These are phyloP conservation scores for Fraxinus americana DNA, from an alignment of 257 asterid species.

Conservation along the genomic window DNA sequence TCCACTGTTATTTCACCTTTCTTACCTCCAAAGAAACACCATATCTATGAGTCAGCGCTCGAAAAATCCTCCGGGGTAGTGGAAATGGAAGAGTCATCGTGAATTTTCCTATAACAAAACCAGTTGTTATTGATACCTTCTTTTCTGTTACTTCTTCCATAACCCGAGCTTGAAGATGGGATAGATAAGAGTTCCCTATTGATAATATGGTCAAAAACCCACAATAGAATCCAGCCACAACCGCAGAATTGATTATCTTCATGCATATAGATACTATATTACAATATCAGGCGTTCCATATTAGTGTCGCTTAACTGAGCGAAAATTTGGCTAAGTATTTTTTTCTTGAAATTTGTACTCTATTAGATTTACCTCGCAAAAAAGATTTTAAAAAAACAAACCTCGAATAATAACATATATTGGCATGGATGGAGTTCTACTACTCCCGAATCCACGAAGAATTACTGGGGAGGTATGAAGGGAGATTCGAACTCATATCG, in stretches of 20 bases:
- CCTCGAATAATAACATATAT: too few relatives aligned
- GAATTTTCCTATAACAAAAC: not conserved
- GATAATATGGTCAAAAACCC: not conserved
- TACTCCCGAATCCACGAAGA: too few relatives aligned
- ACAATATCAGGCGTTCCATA: too few relatives aligned
- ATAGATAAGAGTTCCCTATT: not conserved
- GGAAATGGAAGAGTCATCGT: not conserved
- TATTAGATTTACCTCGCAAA: too few relatives aligned
- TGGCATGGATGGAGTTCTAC: too few relatives aligned
- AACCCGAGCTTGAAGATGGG: not conserved
- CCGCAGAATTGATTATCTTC: not conserved
- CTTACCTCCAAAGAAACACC: not conserved
- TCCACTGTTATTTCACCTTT: not conserved
- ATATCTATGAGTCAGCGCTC: not conserved
- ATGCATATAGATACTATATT: too few relatives aligned
- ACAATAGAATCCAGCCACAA: not conserved
- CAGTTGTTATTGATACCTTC: not conserved
- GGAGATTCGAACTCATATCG: too few relatives aligned
- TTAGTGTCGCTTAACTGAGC: too few relatives aligned
- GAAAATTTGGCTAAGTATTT: too few relatives aligned
- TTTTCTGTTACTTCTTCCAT: conserved; percentile 28
- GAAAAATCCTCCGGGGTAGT: conserved; percentile 23
- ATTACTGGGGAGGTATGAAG: too few relatives aligned
- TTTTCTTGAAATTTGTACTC: too few relatives aligned
- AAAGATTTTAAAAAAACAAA: too few relatives aligned